These are phyloP conservation scores for Micractinium sp. DNA, from an alignment of 139 green algal genomes.

Conservation along the genomic window DNA sequence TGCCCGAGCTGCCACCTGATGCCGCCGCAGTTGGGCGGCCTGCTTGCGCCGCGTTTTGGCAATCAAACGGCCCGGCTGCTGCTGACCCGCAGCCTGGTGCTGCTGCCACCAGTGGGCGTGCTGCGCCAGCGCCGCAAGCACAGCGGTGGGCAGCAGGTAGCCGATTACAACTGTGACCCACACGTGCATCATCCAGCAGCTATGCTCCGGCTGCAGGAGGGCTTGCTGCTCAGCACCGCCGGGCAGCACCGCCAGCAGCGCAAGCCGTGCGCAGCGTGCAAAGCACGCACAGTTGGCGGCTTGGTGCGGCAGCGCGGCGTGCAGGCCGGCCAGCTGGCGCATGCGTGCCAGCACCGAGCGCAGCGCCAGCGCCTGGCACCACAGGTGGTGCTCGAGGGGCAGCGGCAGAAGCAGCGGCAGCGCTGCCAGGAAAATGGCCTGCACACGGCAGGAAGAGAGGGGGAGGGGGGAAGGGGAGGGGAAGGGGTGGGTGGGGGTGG, in stretches of 20 bases:
- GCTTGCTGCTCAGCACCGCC: not conserved
- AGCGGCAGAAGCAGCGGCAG: not conserved
- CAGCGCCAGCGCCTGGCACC: not conserved
- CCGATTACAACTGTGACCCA: not conserved
- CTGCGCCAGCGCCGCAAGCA: not conserved
- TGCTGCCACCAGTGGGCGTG: not conserved
- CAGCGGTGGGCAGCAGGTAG: not conserved
- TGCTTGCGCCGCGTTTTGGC: no score
- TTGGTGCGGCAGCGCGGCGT: not conserved
- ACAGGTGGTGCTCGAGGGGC: not conserved
- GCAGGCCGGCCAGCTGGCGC: not conserved
- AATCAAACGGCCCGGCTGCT: no score
- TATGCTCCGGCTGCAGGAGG: not conserved
- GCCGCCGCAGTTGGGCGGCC: no score
- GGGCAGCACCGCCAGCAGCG: not conserved
- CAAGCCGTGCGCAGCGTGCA: not conserved
- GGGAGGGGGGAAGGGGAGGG: no score
- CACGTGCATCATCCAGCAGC: not conserved
- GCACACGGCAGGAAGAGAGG: no score
- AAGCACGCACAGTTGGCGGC: not conserved
- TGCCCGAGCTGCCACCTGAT: no score
- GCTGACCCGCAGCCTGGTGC: not conserved
- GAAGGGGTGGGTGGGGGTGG: no score
- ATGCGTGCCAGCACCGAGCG: not conserved
- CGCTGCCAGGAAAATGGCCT: no score